Conservation (phyloP, 2,329 filamentous ascomycete species). For the Beauveria bassiana region DNA sequence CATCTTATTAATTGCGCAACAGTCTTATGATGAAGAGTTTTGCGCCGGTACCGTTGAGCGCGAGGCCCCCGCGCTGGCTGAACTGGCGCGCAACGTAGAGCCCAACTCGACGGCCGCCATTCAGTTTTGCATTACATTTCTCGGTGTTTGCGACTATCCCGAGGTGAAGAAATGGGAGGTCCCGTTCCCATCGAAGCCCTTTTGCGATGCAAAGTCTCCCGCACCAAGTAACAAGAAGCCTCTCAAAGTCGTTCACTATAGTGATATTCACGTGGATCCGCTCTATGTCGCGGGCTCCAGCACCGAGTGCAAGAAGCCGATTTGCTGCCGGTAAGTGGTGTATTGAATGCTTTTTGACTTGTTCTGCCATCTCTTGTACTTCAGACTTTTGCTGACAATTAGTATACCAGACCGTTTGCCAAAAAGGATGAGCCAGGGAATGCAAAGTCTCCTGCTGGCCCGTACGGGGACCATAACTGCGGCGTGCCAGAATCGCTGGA, state of each 20-base stretch:
- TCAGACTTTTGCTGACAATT: too few relatives aligned
- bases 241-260: conserved; percentile 50
- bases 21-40: conserved; percentile 47
- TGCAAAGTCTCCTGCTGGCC: conserved; percentile 40
- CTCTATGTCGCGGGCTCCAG: conserved; percentile 46
- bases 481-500: conserved; percentile 44
- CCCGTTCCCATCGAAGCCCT: conserved; percentile 35
- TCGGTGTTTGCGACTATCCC: conserved; percentile 47
- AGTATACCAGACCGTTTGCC: conserved; percentile 32
- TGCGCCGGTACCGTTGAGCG: conserved; percentile 43
- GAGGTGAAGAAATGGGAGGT: conserved; percentile 35
- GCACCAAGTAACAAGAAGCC: conserved; percentile 36
- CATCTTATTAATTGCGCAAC: background rate
- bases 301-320: conserved; percentile 48
- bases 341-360: background rate
- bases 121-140: conserved; percentile 43
- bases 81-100: conserved; percentile 37
- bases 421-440: conserved; percentile 38
- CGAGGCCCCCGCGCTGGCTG: conserved; percentile 46
- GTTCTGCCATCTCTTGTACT: background rate
- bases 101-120: conserved; percentile 42
- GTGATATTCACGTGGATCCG: conserved; percentile 53
- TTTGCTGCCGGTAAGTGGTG: conserved; percentile 45
- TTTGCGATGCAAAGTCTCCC: conserved; percentile 26
- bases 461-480: conserved; percentile 45